phyloP scores from a whole-genome alignment of 1,284 basidiomycete genomes.

The Ustilago shanxiensis region DNA sequence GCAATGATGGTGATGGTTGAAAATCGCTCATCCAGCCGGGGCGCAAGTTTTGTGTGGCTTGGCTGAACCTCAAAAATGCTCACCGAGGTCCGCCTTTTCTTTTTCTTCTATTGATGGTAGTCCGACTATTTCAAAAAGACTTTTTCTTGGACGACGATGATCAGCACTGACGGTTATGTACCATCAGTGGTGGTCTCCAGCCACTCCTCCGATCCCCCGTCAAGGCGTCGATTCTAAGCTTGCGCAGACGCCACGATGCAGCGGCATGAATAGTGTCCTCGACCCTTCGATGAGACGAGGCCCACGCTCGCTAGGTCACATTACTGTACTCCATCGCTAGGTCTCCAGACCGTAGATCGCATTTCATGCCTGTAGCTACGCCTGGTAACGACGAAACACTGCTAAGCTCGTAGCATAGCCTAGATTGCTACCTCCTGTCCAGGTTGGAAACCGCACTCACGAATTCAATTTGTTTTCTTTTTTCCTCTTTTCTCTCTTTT shows the following conservation, averaged over 20 bases:
- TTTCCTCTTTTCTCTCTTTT: neutral
- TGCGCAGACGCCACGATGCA: neutral
- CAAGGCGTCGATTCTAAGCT: neutral
- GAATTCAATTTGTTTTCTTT: neutral
- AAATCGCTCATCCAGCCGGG: neutral
- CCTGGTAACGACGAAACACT: neutral
- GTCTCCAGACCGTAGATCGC: too few species aligned
- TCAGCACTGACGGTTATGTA: neutral
- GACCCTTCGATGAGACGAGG: too few species aligned
- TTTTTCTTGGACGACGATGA: neutral
- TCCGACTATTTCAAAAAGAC: neutral
- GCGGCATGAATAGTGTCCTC: neutral
- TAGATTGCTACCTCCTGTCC: neutral
- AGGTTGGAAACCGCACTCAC: too few species aligned
- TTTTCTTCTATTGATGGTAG: neutral
- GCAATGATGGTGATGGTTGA: too few species aligned
- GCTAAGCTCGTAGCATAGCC: neutral
- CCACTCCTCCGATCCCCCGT: neutral
- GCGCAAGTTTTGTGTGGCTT: constrained; percentile 15
- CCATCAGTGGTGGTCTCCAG: too few species aligned
- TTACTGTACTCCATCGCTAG: too few species aligned
- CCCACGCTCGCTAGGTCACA: too few species aligned
- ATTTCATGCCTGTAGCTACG: neutral
- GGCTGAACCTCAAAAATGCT: constrained; percentile 1
- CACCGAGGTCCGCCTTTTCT: neutral